Evolutionary conservation across 345 rosid species (phyloP).

Genomic region (Ricinus communis): DNA sequence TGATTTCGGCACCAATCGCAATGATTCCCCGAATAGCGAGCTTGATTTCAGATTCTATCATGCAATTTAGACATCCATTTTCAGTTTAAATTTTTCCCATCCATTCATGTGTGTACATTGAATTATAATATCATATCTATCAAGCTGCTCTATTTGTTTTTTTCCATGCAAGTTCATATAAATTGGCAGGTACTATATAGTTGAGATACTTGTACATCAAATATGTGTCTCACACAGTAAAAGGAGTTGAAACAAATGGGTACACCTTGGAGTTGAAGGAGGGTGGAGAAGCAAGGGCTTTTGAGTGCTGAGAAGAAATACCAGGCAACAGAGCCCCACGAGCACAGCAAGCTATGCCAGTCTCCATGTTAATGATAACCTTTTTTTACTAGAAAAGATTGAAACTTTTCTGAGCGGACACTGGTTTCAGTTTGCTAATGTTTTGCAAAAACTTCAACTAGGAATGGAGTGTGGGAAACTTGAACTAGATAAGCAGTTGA

Average conservation of each 20-base stretch:
- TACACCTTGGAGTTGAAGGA: constrained; percentile 68
- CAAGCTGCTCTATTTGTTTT: no score
- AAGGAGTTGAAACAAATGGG: not conserved
- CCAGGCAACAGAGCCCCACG: constrained; percentile 63
- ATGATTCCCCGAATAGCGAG: constrained; percentile 73
- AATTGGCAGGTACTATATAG: no score
- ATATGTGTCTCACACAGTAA: no score
- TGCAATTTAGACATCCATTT: constrained; percentile 4
- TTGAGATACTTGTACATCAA: no score
- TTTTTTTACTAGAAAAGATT: constrained; percentile 2
- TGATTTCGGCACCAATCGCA: constrained; percentile 51
- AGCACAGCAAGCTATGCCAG: constrained; percentile 58
- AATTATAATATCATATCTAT: no score
- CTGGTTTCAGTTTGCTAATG: not conserved
- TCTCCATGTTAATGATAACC: constrained; percentile 49
- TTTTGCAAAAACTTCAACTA: not conserved
- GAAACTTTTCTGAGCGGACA: not conserved
- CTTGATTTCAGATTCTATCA: constrained; percentile 41
- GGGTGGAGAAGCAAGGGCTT: constrained; percentile 55
- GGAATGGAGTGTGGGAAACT: not conserved
- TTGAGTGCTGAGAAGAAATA: constrained; percentile 69
- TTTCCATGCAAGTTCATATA: no score
- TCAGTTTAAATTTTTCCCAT: constrained; percentile 30
- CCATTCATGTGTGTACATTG: no score
- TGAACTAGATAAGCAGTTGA: constrained; percentile 45